Conservation (phyloP, 1,284 basidiomycete species). For the Meripilus lineatus region DNA sequence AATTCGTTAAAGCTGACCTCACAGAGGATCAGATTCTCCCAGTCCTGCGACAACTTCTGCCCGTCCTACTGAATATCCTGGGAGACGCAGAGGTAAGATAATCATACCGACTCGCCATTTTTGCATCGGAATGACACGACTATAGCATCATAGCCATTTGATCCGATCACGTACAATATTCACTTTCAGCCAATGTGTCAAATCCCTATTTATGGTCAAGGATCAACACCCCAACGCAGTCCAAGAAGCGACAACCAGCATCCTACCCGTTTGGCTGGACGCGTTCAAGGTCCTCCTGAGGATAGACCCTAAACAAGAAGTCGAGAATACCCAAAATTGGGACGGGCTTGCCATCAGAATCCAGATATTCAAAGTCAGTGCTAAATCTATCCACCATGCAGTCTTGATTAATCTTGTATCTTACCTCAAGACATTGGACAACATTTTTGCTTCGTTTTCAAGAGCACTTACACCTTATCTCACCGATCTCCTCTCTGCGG, state of each 20-base stretch:
- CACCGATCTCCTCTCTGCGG: conserved; percentile 52
- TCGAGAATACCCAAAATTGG: conserved; percentile 61
- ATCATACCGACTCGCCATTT: not conserved
- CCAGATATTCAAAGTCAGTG: conserved; percentile 72
- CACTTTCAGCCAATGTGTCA: conserved; percentile 89
- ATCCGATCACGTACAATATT: conserved; percentile 83
- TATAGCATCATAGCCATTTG: conserved; percentile 64
- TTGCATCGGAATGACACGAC: conserved; percentile 3
- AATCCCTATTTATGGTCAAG: conserved; percentile 91
- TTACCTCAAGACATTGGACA: conserved; percentile 59
- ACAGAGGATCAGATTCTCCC: conserved; percentile 91
- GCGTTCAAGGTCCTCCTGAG: conserved; percentile 79
- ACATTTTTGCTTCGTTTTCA: conserved; percentile 74
- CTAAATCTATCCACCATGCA: conserved; percentile 1
- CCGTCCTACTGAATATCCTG: conserved; percentile 80
- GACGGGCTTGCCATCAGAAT: conserved; percentile 73
- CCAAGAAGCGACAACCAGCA: conserved; percentile 74
- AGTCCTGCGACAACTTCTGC: conserved; percentile 79
- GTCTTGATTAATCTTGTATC: conserved; percentile 7
- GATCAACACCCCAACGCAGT: conserved; percentile 86
- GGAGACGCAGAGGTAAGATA: conserved; percentile 63
- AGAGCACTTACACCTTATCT: conserved; percentile 59
- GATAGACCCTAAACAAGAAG: conserved; percentile 57
- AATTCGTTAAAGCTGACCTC: conserved; percentile 87
- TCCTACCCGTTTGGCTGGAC: conserved; percentile 87